phyloP scores from a whole-genome alignment of 2,329 filamentous ascomycete species.

The Penicillium rolfsii region DNA sequence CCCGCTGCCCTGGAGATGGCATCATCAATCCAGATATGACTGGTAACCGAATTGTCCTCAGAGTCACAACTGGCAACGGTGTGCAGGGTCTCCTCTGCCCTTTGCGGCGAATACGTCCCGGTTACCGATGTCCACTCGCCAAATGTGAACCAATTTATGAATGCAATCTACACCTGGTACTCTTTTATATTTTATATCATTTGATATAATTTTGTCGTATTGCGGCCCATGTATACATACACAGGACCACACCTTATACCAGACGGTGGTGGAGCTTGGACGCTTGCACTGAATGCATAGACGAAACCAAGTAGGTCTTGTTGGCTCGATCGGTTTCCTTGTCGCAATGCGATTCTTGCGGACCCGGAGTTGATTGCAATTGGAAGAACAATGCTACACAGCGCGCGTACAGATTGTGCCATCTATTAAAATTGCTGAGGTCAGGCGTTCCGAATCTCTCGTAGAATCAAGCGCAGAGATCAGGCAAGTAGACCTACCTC shows the following conservation, averaged over 20 bases:
- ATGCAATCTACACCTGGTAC: conserved; percentile 7
- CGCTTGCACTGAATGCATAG: conserved; percentile 25
- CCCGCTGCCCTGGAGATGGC: conserved; percentile 1
- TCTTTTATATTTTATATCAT: no score
- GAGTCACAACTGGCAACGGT: conserved; percentile 25
- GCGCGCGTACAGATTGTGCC: no score
- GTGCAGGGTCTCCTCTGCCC: conserved; percentile 19
- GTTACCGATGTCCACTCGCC: conserved; percentile 24
- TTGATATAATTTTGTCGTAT: conserved; percentile 15
- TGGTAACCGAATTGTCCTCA: conserved; percentile 22
- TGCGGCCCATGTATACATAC: conserved; percentile 22
- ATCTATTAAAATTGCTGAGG: no score
- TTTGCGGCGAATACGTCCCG: conserved; percentile 22
- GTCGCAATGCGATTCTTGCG: background rate
- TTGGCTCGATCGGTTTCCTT: background rate
- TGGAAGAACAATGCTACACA: no score
- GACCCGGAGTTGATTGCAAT: no score
- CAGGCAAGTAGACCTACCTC: no score
- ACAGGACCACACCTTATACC: conserved; percentile 23
- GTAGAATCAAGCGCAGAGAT: no score
- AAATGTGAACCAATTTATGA: conserved; percentile 11
- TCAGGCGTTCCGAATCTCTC: no score
- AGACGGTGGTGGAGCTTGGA: conserved; percentile 12
- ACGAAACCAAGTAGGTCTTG: background rate
- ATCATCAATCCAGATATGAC: conserved; percentile 31